phyloP scores from a whole-genome alignment of 2,329 filamentous ascomycete genomes.

The Blumeria hordei region DNA sequence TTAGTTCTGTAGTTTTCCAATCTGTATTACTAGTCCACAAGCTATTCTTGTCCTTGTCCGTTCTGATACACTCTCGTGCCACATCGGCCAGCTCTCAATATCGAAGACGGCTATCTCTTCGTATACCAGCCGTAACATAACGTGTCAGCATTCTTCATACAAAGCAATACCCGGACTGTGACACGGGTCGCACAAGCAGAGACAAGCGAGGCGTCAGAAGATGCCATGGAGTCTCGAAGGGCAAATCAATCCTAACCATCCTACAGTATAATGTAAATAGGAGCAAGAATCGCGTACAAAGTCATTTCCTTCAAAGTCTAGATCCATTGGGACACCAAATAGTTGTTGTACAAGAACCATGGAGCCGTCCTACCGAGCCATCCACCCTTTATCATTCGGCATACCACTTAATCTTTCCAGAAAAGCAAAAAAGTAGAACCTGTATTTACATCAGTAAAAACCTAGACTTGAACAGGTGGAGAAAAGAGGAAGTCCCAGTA shows the following conservation, averaged over 20 bases:
- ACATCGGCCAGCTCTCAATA: no score
- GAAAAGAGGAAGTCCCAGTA: background rate
- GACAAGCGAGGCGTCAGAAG: background rate
- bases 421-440: background rate
- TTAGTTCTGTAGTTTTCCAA: no score
- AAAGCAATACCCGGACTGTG: background rate
- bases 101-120: no score
- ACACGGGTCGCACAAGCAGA: background rate
- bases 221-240: background rate
- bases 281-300: background rate
- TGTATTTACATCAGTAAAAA: background rate
- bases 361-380: background rate
- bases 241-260: background rate
- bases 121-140: background rate
- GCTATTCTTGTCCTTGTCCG: no score
- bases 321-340: background rate
- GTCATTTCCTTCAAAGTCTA: background rate
- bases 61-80: no score
- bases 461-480: background rate
- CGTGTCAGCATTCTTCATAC: background rate
- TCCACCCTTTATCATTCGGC: background rate
- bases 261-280: background rate
- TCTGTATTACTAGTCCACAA: no score
- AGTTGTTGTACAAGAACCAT: background rate
- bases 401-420: background rate